Evolutionary conservation across 2,329 filamentous ascomycete genomes (phyloP).

Genomic region (Fusarium robinianum): DNA sequence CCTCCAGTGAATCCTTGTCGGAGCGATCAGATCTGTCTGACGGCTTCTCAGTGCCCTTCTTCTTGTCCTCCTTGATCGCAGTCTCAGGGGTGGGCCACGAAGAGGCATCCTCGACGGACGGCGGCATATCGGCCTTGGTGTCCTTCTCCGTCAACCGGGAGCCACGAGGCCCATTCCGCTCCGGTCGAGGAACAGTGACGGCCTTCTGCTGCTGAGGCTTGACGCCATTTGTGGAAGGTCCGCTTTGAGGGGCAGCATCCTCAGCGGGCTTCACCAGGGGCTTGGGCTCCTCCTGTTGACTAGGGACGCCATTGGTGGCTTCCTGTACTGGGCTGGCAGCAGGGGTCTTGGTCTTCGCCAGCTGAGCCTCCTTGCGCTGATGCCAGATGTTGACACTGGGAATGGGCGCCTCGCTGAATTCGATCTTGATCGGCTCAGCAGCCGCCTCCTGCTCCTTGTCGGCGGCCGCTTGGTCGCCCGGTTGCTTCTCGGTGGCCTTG

Average conservation of each 20-base stretch:
- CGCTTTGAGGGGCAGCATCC: conserved; percentile 33
- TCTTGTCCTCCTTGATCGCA: conserved; percentile 70
- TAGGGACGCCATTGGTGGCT: conserved; percentile 36
- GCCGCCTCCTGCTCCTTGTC: conserved; percentile 58
- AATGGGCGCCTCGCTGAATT: conserved; percentile 78
- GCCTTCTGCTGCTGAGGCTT: conserved; percentile 52
- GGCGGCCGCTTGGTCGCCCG: conserved; percentile 55
- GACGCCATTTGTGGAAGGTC: conserved; percentile 41
- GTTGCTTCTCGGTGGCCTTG: conserved; percentile 47
- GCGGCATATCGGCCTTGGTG: conserved; percentile 47
- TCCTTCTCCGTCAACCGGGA: conserved; percentile 52
- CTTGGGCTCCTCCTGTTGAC: conserved; percentile 51
- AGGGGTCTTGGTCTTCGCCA: conserved; percentile 57
- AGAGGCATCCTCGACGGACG: conserved; percentile 74
- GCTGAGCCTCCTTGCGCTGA: conserved; percentile 70
- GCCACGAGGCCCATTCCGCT: conserved; percentile 53
- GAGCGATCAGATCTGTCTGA: conserved; percentile 65
- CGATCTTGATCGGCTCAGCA: conserved; percentile 58
- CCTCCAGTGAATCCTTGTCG: conserved; percentile 66
- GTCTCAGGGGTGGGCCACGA: conserved; percentile 92
- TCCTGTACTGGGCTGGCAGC: conserved; percentile 45
- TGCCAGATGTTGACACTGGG: conserved; percentile 89
- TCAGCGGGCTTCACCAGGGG: conserved; percentile 35
- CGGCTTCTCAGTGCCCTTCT: conserved; percentile 72
- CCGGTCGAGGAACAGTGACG: conserved; percentile 46